Conservation (phyloP, 2,329 filamentous ascomycete species). For the Monosporascus cannonballus region DNA sequence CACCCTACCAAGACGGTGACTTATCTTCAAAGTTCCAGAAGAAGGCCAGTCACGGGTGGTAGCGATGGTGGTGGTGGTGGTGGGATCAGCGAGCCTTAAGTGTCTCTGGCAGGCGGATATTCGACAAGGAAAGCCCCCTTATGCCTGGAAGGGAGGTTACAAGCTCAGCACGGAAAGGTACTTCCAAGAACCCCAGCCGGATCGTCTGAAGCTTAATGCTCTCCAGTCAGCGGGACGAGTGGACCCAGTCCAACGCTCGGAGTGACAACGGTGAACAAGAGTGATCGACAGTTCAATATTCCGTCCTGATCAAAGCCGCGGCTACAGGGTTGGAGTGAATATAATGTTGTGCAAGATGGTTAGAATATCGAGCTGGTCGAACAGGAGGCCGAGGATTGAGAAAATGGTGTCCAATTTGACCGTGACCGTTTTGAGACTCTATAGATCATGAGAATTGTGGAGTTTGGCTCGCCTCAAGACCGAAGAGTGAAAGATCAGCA, state of each 20-base stretch:
- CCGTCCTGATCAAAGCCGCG: conserved; percentile 40
- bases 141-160: conserved; percentile 28
- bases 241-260: conserved; percentile 27
- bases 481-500: conserved; percentile 30
- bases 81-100: conserved; percentile 59
- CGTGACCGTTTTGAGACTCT: conserved; percentile 27
- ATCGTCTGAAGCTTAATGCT: conserved; percentile 37
- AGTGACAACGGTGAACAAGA: conserved; percentile 46
- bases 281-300: conserved; percentile 50
- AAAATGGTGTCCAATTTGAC: conserved; percentile 30
- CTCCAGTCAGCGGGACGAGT: conserved; percentile 37
- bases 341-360: conserved; percentile 19
- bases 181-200: conserved; percentile 29
- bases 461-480: conserved; percentile 31
- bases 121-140: conserved; percentile 29
- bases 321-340: conserved; percentile 34
- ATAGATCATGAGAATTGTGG: conserved; percentile 28
- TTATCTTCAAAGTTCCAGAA: conserved; percentile 27
- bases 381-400: conserved; percentile 22
- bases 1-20: conserved; percentile 27
- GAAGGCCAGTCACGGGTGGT: conserved; percentile 31
- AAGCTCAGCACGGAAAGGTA: conserved; percentile 33
- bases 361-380: conserved; percentile 22
- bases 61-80: conserved; percentile 15
- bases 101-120: conserved; percentile 35